Conservation (phyloP, 2,329 filamentous ascomycete genomes). For the Fusarium haematococcum region DNA sequence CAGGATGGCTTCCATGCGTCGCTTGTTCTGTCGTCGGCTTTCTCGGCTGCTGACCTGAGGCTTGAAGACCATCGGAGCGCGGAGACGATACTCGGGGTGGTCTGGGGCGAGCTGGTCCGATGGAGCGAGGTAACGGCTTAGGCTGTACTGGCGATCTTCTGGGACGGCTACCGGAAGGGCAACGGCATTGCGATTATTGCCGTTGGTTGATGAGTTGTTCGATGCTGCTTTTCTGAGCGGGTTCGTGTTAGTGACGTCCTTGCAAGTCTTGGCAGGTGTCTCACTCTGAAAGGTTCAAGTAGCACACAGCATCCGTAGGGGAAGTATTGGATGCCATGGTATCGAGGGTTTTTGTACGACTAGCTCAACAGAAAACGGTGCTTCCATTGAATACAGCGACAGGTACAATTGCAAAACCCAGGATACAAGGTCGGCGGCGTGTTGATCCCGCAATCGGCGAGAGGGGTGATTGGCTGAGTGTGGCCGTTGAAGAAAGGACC, state of each 20-base stretch:
- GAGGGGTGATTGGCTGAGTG: background rate
- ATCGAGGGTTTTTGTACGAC: background rate
- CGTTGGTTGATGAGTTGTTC: background rate
- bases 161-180: background rate
- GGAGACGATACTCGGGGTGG: conserved; percentile 25
- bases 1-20: conserved; percentile 23
- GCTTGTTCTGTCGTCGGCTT: background rate
- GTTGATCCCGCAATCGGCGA: background rate
- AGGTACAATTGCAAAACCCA: background rate
- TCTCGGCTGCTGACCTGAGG: background rate
- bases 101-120: background rate
- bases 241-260: background rate
- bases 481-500: background rate
- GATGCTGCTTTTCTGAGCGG: background rate
- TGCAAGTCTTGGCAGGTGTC: background rate
- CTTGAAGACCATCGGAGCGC: conserved; percentile 20
- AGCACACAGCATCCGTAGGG: background rate
- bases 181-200: background rate
- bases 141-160: conserved; percentile 10
- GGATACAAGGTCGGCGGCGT: background rate
- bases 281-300: conserved; percentile 4
- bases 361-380: background rate
- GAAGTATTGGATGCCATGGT: conserved; percentile 4
- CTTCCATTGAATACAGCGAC: background rate
- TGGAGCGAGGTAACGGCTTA: conserved; percentile 20